Conservation (phyloP, 2,329 filamentous ascomycete genomes). For the Thermoascus crustaceus region DNA sequence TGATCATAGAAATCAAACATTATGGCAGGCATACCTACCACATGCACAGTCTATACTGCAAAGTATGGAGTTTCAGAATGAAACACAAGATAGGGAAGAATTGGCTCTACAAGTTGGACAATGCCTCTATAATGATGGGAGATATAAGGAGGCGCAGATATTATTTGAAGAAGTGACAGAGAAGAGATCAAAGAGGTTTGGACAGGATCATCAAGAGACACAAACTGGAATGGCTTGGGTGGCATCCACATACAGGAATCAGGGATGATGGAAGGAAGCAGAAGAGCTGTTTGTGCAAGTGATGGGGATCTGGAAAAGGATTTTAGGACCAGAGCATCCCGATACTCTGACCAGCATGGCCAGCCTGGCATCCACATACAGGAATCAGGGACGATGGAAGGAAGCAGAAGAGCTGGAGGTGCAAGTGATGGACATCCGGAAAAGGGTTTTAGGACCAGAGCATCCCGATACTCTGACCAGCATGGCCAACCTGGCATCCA, state of each 20-base stretch:
- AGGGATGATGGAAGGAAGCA: slow-evolving; percentile 7
- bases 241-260: no score
- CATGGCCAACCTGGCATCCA: slow-evolving; percentile 9
- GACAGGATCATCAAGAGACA: no score
- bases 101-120: slow-evolving; percentile 2
- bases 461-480: slow-evolving; percentile 12
- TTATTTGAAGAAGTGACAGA: background rate
- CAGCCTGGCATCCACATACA: slow-evolving; percentile 1
- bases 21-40: slow-evolving; percentile 23
- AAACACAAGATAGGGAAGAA: no score
- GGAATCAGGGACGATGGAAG: background rate
- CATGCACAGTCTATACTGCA: slow-evolving; percentile 14
- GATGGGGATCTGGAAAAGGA: background rate
- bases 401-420: slow-evolving; percentile 5
- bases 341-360: slow-evolving; percentile 5
- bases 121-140: slow-evolving; percentile 10
- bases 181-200: background rate
- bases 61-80: slow-evolving; percentile 6
- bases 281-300: slow-evolving; percentile 5
- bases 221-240: no score
- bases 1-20: slow-evolving; percentile 11
- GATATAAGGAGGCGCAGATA: slow-evolving; percentile 10
- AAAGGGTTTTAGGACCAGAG: slow-evolving; percentile 10
- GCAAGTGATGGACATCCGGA: slow-evolving; percentile 4
- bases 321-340: slow-evolving; percentile 2